Percentiles rank a stretch among this genome's conserved stretches.
These are phyloP conservation scores for Lachancea waltii DNA, from an alignment of 805 yeast species.

Conservation along the genomic window DNA sequence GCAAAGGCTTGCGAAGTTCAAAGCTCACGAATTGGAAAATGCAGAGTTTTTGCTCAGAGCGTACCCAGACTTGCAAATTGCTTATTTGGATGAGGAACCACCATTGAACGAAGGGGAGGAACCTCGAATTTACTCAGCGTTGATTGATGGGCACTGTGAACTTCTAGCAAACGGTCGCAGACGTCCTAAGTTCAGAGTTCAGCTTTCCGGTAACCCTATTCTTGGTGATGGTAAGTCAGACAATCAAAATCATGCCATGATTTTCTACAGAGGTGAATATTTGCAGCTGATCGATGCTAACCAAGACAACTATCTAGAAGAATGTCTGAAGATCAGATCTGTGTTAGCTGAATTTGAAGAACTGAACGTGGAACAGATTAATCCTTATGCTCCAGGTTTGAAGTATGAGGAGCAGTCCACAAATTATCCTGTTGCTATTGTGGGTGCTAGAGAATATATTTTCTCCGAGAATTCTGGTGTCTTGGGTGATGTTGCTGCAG, in stretches of 20 bases:
- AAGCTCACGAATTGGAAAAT: constrained; percentile 67
- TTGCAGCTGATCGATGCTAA: constrained; percentile 80
- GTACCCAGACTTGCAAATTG: constrained; percentile 81
- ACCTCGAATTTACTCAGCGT: constrained; percentile 65
- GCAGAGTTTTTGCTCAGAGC: constrained; percentile 78
- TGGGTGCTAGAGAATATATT: constrained; percentile 92
- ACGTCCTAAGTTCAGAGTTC: constrained; percentile 70
- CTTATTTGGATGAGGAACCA: constrained; percentile 91
- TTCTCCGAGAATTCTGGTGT: constrained; percentile 91
- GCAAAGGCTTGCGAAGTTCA: constrained; percentile 74
- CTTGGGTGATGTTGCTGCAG: constrained; percentile 94
- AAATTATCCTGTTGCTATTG: constrained; percentile 69
- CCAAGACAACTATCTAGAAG: constrained; percentile 81
- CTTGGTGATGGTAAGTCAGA: constrained; percentile 87
- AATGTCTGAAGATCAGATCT: constrained; percentile 76
- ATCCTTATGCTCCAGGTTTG: constrained; percentile 74
- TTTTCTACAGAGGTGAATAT: constrained; percentile 80
- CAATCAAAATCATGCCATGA: constrained; percentile 75
- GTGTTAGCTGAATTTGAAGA: constrained; percentile 81
- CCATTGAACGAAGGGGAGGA: constrained; percentile 65
- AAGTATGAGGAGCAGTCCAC: constrained; percentile 47
- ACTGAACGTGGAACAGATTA: constrained; percentile 63
- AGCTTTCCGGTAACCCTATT: constrained; percentile 77
- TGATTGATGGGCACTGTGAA: constrained; percentile 77
- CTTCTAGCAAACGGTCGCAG: constrained; percentile 65